phyloP scores from a whole-genome alignment of 306 rosid genomes.

The Vigna reflexopilosa region DNA sequence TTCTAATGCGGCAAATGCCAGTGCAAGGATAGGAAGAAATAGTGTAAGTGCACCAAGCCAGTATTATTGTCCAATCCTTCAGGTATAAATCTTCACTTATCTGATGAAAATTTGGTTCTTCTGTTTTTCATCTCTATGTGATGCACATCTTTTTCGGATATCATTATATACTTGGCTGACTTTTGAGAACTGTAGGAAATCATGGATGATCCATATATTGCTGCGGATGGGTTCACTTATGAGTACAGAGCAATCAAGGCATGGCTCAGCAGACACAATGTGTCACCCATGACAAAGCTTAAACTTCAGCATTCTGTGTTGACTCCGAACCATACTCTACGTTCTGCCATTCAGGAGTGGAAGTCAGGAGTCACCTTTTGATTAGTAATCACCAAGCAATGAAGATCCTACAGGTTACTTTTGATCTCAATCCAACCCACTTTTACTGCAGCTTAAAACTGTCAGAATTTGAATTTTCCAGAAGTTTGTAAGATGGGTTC shows the following conservation, averaged over 20 bases:
- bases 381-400: conserved; percentile 28
- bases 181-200: conserved; percentile 66
- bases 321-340: conserved; percentile 80
- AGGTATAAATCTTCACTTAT: conserved; percentile 58
- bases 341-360: conserved; percentile 91
- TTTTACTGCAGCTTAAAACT: conserved; percentile 16
- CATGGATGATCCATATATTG: conserved; percentile 87
- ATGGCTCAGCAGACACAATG: conserved; percentile 77
- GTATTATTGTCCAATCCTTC: conserved; percentile 93
- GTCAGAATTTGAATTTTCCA: conserved; percentile 30
- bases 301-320: conserved; percentile 63
- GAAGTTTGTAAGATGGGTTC: conserved; percentile 26
- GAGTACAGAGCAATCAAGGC: conserved; percentile 90
- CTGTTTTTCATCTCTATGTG: conserved; percentile 11
- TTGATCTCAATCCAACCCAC: conserved; percentile 2
- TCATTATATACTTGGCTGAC: conserved; percentile 21
- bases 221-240: conserved; percentile 89
- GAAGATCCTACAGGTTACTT: conserved; percentile 8
- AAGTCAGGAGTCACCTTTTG: conserved; percentile 53
- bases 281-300: conserved; percentile 80
- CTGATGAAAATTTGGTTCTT: conserved; percentile 17
- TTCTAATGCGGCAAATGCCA: conserved; percentile 61
- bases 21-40: conserved; percentile 49
- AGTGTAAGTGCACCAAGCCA: conserved; percentile 65
- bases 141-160: not conserved